Evolutionary conservation across 176 grass and related monocot species (phyloP).

Genomic region (Raddia guianensis): DNA sequence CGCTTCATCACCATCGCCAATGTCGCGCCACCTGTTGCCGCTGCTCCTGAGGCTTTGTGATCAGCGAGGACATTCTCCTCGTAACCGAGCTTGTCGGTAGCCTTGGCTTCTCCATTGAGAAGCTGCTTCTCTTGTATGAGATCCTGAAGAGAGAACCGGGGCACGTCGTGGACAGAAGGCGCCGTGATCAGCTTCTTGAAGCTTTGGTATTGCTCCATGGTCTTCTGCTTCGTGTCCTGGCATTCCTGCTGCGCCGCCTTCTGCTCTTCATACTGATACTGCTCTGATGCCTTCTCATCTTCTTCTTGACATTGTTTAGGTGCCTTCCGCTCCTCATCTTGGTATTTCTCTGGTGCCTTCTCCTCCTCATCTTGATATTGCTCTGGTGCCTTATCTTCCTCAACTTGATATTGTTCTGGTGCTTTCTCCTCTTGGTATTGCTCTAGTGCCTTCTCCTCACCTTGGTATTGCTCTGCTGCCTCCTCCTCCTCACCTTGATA

Average conservation of each 20-base stretch:
- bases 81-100: not conserved
- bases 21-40: constrained; percentile 23
- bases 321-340: constrained; percentile 24
- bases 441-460: constrained; percentile 16
- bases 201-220: constrained; percentile 14
- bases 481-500: constrained; percentile 2
- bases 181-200: constrained; percentile 2
- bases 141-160: constrained; percentile 68
- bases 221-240: constrained; percentile 15
- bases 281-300: constrained; percentile 7
- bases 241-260: not conserved
- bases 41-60: constrained; percentile 20
- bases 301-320: not conserved
- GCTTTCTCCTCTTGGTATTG: too few relatives aligned
- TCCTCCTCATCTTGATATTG: constrained; percentile 16
- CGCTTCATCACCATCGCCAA: constrained; percentile 54
- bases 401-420: too few relatives aligned
- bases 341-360: not conserved
- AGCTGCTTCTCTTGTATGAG: constrained; percentile 74
- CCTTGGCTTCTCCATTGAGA: constrained; percentile 46
- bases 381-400: constrained; percentile 13
- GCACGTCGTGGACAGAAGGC: constrained; percentile 19
- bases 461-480: too few relatives aligned
- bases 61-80: constrained; percentile 21
- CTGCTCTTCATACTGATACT: constrained; percentile 7